Evolutionary conservation across 805 yeast genomes (phyloP).

Genomic region (Yamadazyma laniorum): DNA sequence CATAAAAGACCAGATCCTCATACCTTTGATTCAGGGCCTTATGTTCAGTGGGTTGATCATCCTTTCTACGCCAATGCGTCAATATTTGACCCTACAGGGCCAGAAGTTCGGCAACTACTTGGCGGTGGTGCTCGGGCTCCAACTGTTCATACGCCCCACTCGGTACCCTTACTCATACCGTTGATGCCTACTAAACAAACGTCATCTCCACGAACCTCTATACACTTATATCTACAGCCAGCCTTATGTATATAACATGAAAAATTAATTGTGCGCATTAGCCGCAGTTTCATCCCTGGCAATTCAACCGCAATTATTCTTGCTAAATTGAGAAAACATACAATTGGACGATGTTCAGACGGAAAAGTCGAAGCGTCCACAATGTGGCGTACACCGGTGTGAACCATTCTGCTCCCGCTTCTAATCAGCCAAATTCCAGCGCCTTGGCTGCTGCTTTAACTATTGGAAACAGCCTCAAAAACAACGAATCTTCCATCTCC

Average conservation of each 20-base stretch:
- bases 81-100: conserved; percentile 23
- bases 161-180: too few relatives aligned
- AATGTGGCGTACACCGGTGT: conserved; percentile 44
- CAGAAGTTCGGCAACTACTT: conserved; percentile 23
- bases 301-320: background rate
- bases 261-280: too few relatives aligned
- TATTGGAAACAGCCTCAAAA: conserved; percentile 31
- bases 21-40: conserved; percentile 56
- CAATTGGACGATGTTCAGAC: conserved; percentile 31
- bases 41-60: conserved; percentile 44
- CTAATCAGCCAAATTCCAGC: conserved; percentile 33
- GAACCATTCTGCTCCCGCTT: conserved; percentile 31
- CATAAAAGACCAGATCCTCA: conserved; percentile 48
- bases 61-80: conserved; percentile 34
- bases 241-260: too few relatives aligned
- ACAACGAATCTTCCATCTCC: background rate
- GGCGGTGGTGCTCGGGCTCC: conserved; percentile 10
- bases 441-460: conserved; percentile 47
- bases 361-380: conserved; percentile 30
- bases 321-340: too few relatives aligned
- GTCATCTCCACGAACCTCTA: too few relatives aligned
- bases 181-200: too few relatives aligned
- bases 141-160: conserved; percentile 1
- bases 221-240: too few relatives aligned
- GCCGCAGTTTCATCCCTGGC: background rate